Conservation (phyloP, 805 yeast species). For the Blastobotrys terrestris region DNA sequence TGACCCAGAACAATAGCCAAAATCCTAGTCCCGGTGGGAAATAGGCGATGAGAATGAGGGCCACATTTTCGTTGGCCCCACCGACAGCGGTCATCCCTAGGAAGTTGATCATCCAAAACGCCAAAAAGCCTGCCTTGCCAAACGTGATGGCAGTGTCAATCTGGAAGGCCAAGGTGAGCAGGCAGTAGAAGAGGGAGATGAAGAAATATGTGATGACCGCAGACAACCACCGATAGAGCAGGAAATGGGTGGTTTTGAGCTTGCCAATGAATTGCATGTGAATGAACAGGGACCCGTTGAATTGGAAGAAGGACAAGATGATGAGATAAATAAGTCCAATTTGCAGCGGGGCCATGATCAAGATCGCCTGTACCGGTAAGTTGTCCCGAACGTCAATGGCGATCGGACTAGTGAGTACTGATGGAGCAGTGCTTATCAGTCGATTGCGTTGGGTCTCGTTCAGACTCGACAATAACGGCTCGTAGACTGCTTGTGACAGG, state of each 20-base stretch:
- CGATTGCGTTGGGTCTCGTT: constrained; percentile 23
- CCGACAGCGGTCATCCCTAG: constrained; percentile 74
- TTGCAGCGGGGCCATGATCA: constrained; percentile 57
- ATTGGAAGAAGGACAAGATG: constrained; percentile 66
- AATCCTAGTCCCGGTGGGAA: constrained; percentile 64
- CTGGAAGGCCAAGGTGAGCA: constrained; percentile 64
- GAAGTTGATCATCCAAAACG: constrained; percentile 65
- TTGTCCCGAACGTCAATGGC: neutral
- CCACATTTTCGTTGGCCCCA: constrained; percentile 62
- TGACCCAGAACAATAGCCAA: constrained; percentile 68
- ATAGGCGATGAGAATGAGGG: constrained; percentile 43
- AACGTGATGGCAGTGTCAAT: constrained; percentile 51
- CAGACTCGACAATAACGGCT: constrained; percentile 28
- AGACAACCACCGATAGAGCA: constrained; percentile 46
- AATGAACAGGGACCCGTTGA: constrained; percentile 49
- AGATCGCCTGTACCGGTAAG: constrained; percentile 30
- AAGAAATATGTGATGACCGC: constrained; percentile 50
- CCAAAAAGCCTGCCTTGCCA: constrained; percentile 66
- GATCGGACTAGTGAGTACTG: constrained; percentile 33
- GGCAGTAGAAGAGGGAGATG: constrained; percentile 50
- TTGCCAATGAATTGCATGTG: constrained; percentile 46
- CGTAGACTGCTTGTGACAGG: constrained; percentile 20
- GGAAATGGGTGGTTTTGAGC: constrained; percentile 39
- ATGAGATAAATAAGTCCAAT: constrained; percentile 70
- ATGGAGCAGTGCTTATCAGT: constrained; percentile 22